Percentiles rank a stretch among this genome's conserved stretches.
Evolutionary conservation across 306 rosid species (phyloP).

Genomic region (Ceratonia siliqua): DNA sequence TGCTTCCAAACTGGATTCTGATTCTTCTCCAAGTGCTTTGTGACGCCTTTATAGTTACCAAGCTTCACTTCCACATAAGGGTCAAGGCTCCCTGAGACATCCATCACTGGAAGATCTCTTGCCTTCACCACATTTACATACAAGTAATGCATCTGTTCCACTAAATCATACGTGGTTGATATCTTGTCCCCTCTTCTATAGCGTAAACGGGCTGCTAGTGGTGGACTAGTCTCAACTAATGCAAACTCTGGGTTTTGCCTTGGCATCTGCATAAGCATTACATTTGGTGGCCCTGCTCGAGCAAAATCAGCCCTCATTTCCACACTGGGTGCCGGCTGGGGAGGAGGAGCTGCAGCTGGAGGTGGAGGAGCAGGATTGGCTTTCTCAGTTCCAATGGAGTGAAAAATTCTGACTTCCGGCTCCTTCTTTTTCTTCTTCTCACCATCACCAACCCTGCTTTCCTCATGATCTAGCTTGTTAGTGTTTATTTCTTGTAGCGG

Average conservation of each 20-base stretch:
- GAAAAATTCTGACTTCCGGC: constrained; percentile 74
- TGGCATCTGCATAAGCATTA: constrained; percentile 66
- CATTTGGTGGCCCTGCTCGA: constrained; percentile 61
- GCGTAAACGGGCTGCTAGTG: constrained; percentile 72
- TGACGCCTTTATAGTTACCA: constrained; percentile 83
- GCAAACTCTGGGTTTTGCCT: constrained; percentile 72
- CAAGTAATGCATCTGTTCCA: constrained; percentile 87
- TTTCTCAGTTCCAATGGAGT: constrained; percentile 64
- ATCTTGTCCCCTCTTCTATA: constrained; percentile 65
- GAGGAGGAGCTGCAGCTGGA: neutral
- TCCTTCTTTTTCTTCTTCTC: constrained; percentile 55
- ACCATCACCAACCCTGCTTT: constrained; percentile 23
- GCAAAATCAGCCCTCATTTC: constrained; percentile 67
- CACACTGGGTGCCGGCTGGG: neutral
- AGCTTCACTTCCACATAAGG: constrained; percentile 93
- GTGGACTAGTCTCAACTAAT: constrained; percentile 82
- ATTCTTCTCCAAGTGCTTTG: constrained; percentile 81
- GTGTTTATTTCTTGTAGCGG: constrained; percentile 71
- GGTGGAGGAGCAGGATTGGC: constrained; percentile 37
- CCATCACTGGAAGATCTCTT: constrained; percentile 87
- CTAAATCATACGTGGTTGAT: constrained; percentile 85
- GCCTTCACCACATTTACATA: constrained; percentile 93
- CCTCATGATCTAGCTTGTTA: constrained; percentile 45
- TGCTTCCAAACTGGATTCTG: constrained; percentile 90
- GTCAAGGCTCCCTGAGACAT: constrained; percentile 85